These are phyloP conservation scores for Cenchrus fungigraminus DNA, from an alignment of 176 grass and related monocot genomes.

Conservation along the genomic window DNA sequence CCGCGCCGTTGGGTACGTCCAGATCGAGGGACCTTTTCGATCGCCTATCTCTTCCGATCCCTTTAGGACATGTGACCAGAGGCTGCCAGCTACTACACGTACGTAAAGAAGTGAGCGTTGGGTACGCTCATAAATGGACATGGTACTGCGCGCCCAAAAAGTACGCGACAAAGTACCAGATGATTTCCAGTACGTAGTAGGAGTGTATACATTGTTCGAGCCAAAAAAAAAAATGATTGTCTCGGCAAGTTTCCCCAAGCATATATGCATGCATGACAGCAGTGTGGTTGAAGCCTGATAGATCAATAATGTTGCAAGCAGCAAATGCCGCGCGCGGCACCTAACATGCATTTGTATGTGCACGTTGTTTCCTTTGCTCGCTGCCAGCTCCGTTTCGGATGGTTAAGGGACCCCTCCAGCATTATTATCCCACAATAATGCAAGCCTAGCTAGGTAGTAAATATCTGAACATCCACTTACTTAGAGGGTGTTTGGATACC, in stretches of 20 bases:
- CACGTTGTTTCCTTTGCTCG: not conserved
- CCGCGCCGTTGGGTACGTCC: too few species aligned
- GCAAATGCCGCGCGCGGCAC: slow-evolving; percentile 9
- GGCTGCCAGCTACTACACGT: too few species aligned
- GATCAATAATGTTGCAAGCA: slow-evolving; percentile 17
- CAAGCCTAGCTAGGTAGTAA: not conserved
- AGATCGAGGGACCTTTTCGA: too few species aligned
- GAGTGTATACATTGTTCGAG: too few species aligned
- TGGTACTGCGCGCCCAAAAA: not conserved
- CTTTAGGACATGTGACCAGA: too few species aligned
- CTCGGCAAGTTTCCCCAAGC: not conserved
- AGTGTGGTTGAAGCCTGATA: not conserved
- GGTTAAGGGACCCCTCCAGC: not conserved
- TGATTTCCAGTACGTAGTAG: not conserved
- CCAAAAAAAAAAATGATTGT: not conserved
- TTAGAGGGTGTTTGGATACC: too few species aligned
- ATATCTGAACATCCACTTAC: not conserved
- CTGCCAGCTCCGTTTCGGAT: not conserved
- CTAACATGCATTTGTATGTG: slow-evolving; percentile 9
- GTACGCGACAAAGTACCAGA: not conserved
- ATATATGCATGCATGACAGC: not conserved
- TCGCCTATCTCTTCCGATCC: too few species aligned
- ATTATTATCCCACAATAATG: slow-evolving; percentile 7
- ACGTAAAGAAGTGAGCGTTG: not conserved
- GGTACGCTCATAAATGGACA: slow-evolving; percentile 21